These are phyloP conservation scores for Solanum pimpinellifolium DNA, from an alignment of 257 asterid genomes.

Conservation along the genomic window DNA sequence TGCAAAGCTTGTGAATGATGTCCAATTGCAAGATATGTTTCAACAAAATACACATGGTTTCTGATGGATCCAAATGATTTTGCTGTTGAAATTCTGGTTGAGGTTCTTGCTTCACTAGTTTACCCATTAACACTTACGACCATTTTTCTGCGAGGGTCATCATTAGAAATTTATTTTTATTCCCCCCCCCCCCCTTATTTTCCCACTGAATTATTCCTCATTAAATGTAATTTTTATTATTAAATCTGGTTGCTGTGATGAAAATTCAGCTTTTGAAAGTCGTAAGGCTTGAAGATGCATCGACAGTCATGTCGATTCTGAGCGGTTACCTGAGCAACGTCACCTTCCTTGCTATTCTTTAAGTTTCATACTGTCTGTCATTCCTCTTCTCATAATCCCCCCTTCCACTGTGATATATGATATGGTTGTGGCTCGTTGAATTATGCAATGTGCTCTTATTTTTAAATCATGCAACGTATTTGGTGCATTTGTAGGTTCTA, in stretches of 20 bases:
- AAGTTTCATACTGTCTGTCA: background rate
- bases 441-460: background rate
- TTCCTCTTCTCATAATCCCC: background rate
- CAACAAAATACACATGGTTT: background rate
- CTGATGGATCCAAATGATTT: background rate
- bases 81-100: background rate
- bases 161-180: background rate
- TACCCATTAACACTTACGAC: background rate
- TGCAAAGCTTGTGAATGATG: background rate
- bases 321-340: conserved; percentile 27
- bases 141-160: background rate
- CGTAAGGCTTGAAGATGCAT: conserved; percentile 1
- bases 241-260: conserved; percentile 17
- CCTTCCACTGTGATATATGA: background rate
- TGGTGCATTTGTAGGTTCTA: background rate
- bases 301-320: conserved; percentile 12
- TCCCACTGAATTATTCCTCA: background rate
- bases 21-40: background rate
- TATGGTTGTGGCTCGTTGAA: background rate
- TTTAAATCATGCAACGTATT: background rate
- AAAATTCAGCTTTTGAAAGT: background rate
- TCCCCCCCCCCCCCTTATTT: too few species aligned
- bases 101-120: background rate
- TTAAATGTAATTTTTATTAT: background rate
- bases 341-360: background rate